Conservation (phyloP, 495 filamentous ascomycete genomes). For the Massariosphaeria phaeospora region DNA sequence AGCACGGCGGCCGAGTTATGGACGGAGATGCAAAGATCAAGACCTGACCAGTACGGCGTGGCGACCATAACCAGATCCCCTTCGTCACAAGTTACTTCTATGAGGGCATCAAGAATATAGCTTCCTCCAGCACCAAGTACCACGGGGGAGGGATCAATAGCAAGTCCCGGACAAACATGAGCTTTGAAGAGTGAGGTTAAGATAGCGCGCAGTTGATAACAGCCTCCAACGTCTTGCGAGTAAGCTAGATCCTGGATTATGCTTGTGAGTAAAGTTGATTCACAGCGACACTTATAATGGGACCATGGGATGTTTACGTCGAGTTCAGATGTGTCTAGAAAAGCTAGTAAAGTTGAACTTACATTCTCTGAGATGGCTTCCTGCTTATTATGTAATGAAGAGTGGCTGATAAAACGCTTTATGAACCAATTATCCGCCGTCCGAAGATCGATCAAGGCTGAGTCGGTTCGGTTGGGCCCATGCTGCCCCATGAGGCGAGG, state of each 20-base stretch:
- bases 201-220: constrained; percentile 32
- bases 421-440: constrained; percentile 37
- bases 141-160: constrained; percentile 40
- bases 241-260: constrained; percentile 34
- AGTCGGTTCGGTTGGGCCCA: background rate
- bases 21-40: constrained; percentile 12
- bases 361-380: too few species aligned
- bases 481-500: constrained; percentile 12
- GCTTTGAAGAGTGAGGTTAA: constrained; percentile 42
- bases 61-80: constrained; percentile 46
- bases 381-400: constrained; percentile 1
- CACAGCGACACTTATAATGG: too few species aligned
- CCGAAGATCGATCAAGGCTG: constrained; percentile 29
- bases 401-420: constrained; percentile 27
- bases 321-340: background rate
- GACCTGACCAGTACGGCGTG: constrained; percentile 37
- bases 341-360: too few species aligned
- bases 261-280: background rate
- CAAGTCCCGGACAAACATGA: constrained; percentile 35
- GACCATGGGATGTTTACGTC: constrained; percentile 3
- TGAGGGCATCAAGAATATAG: constrained; percentile 39
- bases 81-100: constrained; percentile 43
- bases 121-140: constrained; percentile 39
- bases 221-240: constrained; percentile 29
- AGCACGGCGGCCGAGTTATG: constrained; percentile 8